Evolutionary conservation across 2,329 filamentous ascomycete genomes (phyloP).

Genomic region (Claviceps monticola): DNA sequence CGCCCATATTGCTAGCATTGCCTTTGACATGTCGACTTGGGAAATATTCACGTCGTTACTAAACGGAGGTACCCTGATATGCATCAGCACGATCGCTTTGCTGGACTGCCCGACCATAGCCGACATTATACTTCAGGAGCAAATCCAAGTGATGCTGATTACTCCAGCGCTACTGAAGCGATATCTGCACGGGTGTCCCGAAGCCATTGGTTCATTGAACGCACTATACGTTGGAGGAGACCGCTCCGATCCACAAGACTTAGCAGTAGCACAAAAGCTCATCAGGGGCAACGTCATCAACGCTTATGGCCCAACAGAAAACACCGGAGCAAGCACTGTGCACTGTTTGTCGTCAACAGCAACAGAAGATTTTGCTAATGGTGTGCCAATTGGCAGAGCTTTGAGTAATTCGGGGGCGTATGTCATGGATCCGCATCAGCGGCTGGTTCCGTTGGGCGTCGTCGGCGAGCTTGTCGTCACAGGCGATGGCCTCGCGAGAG

Average conservation of each 20-base stretch:
- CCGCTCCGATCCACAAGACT: neutral
- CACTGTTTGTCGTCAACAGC: neutral
- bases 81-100: constrained; percentile 6
- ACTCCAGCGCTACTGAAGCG: neutral
- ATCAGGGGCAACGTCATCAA: constrained; percentile 3
- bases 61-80: constrained; percentile 8
- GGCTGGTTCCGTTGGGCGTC: constrained; percentile 12
- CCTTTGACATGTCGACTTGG: constrained; percentile 8
- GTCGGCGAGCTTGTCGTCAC: constrained; percentile 16
- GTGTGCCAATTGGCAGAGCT: neutral
- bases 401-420: constrained; percentile 5
- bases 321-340: neutral
- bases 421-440: constrained; percentile 12
- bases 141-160: neutral
- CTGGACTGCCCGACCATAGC: neutral
- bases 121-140: neutral
- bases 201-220: neutral
- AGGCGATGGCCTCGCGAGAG: constrained; percentile 13
- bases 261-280: neutral
- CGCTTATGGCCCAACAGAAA: constrained; percentile 4
- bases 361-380: neutral
- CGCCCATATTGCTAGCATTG: constrained; percentile 6
- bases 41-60: constrained; percentile 7
- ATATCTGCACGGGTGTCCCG: neutral
- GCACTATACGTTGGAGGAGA: constrained; percentile 1